Percentiles rank a stretch among this genome's conserved stretches.
phyloP scores from a whole-genome alignment of 1,139 yeast genomes.

The Sugiyamaella neomexicana region DNA sequence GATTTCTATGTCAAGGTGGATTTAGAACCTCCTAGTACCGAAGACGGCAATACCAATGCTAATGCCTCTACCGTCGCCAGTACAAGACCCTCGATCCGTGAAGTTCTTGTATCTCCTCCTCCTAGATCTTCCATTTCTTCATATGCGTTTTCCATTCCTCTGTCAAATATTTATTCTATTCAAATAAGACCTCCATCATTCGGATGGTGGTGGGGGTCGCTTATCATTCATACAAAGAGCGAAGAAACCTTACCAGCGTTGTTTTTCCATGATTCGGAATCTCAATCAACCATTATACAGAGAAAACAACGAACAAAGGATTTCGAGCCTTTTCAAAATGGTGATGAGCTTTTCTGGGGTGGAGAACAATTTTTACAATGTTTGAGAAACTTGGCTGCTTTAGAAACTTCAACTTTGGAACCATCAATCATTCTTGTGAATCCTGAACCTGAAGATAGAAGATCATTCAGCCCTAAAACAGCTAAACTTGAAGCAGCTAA shows the following conservation, averaged over 20 bases:
- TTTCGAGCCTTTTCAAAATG: slow-evolving; percentile 72
- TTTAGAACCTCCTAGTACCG: slow-evolving; percentile 39
- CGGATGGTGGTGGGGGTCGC: slow-evolving; percentile 92
- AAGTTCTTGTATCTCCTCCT: slow-evolving; percentile 53
- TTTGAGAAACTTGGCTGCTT: slow-evolving; percentile 54
- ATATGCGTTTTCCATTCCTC: slow-evolving; percentile 63
- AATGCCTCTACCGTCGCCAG: slow-evolving; percentile 17
- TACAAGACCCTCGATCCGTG: slow-evolving; percentile 27
- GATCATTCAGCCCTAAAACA: slow-evolving; percentile 67
- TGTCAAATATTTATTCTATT: slow-evolving; percentile 67
- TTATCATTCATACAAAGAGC: slow-evolving; percentile 65
- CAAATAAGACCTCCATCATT: slow-evolving; percentile 80
- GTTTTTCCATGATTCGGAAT: slow-evolving; percentile 89
- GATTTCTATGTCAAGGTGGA: slow-evolving; percentile 56
- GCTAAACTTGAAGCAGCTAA: slow-evolving; percentile 36
- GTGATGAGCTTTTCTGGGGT: slow-evolving; percentile 80
- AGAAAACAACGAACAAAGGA: slow-evolving; percentile 58
- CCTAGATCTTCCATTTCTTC: slow-evolving; percentile 54
- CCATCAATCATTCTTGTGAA: slow-evolving; percentile 72
- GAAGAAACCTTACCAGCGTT: slow-evolving; percentile 77
- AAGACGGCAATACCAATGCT: background rate
- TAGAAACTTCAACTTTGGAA: slow-evolving; percentile 71
- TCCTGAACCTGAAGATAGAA: slow-evolving; percentile 74
- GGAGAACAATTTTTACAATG: slow-evolving; percentile 71
- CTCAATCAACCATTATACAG: slow-evolving; percentile 66